Evolutionary conservation across 2,329 filamentous ascomycete species (phyloP), one percentile per base, ranked within the genome.

Genomic region (Capronia coronata): DNA sequence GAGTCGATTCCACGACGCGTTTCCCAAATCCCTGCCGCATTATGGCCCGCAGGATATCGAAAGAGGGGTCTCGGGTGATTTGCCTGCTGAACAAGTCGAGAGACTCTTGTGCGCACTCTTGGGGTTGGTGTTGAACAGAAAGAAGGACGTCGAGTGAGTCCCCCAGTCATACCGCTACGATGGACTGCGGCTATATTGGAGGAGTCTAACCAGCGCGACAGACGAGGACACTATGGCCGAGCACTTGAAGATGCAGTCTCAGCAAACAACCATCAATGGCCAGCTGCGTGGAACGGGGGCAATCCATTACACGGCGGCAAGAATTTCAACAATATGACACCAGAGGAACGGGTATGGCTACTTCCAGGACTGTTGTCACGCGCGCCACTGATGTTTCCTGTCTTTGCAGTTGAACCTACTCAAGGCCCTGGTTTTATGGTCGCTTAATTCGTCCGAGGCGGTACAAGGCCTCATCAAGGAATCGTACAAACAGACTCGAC

Each of bases 11-110:
- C 83, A 79, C 70, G 89, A 95, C 53, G 85, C 82, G 53, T 93
- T 98, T 60, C 85, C 90, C 41, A 85, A 89, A 68, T 93, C 88
- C 25, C 76, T 94, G 29, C 77, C 87, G 58, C 87, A 95, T 65
- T 88, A 94, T 60, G 93, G 93, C 18, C 93, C 93, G 10, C 91
- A 98, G 70, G 94, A 98, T 68, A 80, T 98, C 54, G 93, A 98
- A 70, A 78, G 79, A 67, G 93, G 93, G 44, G 79, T 96, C 44
- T 80, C 83, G 54, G 87, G 91, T 65, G 71, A 77, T 42, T 71
- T 83, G 18, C 90, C 91, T 2, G 87, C 89, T 61, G 84, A 94
- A 63, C 84, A 90, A 64, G 83, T 87, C 40, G 91, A 97, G 72
- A 79, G 83, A 60, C 81, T 98, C 51, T 75, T 98, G 21, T 98